Evolutionary conservation across 208 protist species (phyloP), one percentile per base, ranked within the genome.

Genomic region (Trypanosoma cruzi): DNA sequence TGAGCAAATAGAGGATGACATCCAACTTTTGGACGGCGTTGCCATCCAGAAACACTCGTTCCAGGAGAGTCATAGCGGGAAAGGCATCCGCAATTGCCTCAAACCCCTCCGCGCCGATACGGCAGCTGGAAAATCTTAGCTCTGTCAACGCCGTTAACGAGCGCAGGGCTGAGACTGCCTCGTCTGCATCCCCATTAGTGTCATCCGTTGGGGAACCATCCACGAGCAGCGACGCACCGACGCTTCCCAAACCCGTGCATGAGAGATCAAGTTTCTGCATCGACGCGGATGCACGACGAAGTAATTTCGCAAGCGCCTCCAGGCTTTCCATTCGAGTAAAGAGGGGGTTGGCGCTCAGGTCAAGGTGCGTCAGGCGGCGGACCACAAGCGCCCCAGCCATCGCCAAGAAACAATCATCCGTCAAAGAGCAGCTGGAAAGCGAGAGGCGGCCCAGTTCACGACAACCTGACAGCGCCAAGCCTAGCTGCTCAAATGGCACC

Each of bases 181-280:
- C 31, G 37, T 10, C 44, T 3, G 16, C 60, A 48, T 46, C 69
- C 2, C 13, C 48, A 22, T 42, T n/a, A 13, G 62, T 31, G 36
- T 20, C n/a, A 66, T 20, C 26, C 24, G 32, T 18, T 3, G n/a
- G 10, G n/a, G 0, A 36, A 32, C 84, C 86, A 66, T 94, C 89
- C 48, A 84, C 87, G 64, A 94, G 71, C 57, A 88, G 68, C 26
- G 84, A 84, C 8, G 89, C 62, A 24, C 89, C 89, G 11, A 89
- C 49, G 64, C 85, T 84, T n/a, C 82, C 89, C 7, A 94, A 65
- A 5, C 58, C 84, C 5, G 84, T 91, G 59, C 81, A 92, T 34
- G 84, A 81, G n/a, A 92, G 71, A 63, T 94, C 86, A 10, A 94
- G 71, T 58, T 42, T 34, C 20, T 60, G 42, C 53, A 94, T 66